Evolutionary conservation across 192 early-diverging fungal species (phyloP), one percentile per base, ranked within the genome.

Genomic region (Diversispora epigaea): DNA sequence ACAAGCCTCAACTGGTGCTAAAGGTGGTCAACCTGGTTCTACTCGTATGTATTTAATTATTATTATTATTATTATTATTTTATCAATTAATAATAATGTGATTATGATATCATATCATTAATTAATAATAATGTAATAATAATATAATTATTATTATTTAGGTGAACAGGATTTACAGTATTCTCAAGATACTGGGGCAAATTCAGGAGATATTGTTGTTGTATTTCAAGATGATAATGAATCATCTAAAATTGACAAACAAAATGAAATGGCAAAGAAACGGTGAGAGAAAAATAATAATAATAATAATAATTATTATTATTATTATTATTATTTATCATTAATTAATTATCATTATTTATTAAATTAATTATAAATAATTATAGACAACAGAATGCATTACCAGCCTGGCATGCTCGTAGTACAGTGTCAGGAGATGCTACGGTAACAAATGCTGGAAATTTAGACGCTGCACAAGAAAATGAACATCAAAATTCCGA

Each of bases 341-440:
- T 32, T 32, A 32, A 32, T 32, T 32, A 32, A 32, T 32, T 32
- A 32, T 32, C 25, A 32, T 32, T 32, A 32, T 32, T 32, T 32
- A 32, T 19, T 45, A 25, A 60, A 45, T 47, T 61, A 17, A 11
- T 45, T 44, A 17, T 44, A 14, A 43, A 17, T 44, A 17, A n/a
- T 71, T 11, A 50, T 39, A 75, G 87, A 43, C 86, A 86, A 55
- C 91, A 92, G 77, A 93, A 93, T 71, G 90, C 89, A 21, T 81
- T 93, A 47, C 92, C 92, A 17, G 86, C 87, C 39, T 93, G 92
- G 92, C 92, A 93, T 77, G 86, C 87, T 40, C 89, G 89, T 71
- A 89, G 87, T 68, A 92, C 92, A 1, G 89, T 93, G 0, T 91
- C 91, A 8, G 86, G 87, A 19, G 80, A 80, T 9, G 80, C 80